Percentiles rank a stretch among this genome's conserved stretches.
Evolutionary conservation across 2,329 filamentous ascomycete species (phyloP).

Genomic region (Ophiostoma triangulosporum): DNA sequence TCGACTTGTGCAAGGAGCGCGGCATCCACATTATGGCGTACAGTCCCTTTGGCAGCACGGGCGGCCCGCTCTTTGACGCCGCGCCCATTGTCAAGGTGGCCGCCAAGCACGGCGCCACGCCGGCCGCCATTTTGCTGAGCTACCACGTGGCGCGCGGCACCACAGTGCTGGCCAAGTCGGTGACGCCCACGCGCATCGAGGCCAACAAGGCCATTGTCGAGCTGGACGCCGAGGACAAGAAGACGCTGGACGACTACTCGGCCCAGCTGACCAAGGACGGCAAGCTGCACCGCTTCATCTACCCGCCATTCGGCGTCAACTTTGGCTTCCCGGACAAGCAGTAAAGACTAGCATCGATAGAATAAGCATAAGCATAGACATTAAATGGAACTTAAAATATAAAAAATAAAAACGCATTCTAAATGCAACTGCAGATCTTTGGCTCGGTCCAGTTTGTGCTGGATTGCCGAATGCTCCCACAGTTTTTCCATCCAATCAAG

Average conservation of each 20-base stretch:
- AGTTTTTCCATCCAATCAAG: conserved; percentile 8
- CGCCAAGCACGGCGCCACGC: conserved; percentile 45
- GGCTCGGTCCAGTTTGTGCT: background rate
- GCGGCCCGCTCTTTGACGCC: conserved; percentile 49
- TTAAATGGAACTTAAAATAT: background rate
- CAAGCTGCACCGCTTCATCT: conserved; percentile 49
- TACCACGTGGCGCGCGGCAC: conserved; percentile 57
- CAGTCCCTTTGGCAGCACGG: conserved; percentile 50
- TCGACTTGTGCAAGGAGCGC: conserved; percentile 53
- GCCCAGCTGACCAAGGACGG: conserved; percentile 33
- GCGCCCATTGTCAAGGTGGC: conserved; percentile 50
- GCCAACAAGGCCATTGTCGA: conserved; percentile 55
- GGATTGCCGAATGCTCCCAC: background rate
- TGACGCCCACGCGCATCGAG: conserved; percentile 53
- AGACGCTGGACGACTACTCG: conserved; percentile 41
- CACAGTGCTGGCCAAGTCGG: conserved; percentile 62
- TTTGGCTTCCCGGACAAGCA: conserved; percentile 61
- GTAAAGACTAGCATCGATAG: background rate
- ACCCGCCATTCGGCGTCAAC: conserved; percentile 53
- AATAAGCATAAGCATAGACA: background rate
- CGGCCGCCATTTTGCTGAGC: conserved; percentile 53
- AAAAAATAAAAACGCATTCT: background rate
- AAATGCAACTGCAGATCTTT: background rate
- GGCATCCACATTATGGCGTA: conserved; percentile 63
- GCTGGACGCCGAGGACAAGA: conserved; percentile 49